Evolutionary conservation across 164 flowering plant species (phyloP), one percentile per base, ranked within the genome.

Genomic region (Vitis cinerea): DNA sequence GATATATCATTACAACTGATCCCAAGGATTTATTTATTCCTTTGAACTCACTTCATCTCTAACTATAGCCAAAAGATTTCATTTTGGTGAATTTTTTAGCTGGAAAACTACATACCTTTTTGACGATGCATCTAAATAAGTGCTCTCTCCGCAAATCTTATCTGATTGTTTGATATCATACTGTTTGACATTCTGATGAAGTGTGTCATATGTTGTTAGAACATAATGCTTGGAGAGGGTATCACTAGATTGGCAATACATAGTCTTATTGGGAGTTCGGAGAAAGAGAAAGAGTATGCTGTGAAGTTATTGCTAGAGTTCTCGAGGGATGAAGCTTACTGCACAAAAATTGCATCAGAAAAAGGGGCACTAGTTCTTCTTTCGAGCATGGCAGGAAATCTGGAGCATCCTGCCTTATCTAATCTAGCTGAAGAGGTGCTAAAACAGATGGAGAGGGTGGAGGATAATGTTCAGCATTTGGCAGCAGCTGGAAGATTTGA

Each of bases 401-500:
- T 76, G 31, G 92, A 85, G 63, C 66, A 81, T 70, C 87, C 86
- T 64, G 49, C 78, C 65, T 66, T 85, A 73, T 81, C 82, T 63
- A 75, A 85, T 76, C 77, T 87, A 49, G 91, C 91, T 48, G 91
- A 84, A 72, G 82, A 82, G 66, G 81, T 81, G 57, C 69, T 87
- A 54, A 81, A 66, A 69, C 72, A 70, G 19, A 59, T 87, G 73
- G 89, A 85, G 66, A 77, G 63, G 58, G 76, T 84, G 48, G 86
- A 83, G 62, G 84, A 68, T 19, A 87, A 78, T 75, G 77, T 84
- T 68, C 78, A 79, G 65, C 85, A 71, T 65, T 75, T 85, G 50
- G 89, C 86, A 57, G 82, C 80, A 47, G 88, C 91, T 4, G 92
- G 92, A 75, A 79, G 92, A 75, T 83, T 85, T 75, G 84, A 83